Percentiles rank a stretch among this genome's conserved stretches.
These are phyloP conservation scores for Plenodomus biglobosus DNA, from an alignment of 2,329 filamentous ascomycete species.

Conservation along the genomic window DNA sequence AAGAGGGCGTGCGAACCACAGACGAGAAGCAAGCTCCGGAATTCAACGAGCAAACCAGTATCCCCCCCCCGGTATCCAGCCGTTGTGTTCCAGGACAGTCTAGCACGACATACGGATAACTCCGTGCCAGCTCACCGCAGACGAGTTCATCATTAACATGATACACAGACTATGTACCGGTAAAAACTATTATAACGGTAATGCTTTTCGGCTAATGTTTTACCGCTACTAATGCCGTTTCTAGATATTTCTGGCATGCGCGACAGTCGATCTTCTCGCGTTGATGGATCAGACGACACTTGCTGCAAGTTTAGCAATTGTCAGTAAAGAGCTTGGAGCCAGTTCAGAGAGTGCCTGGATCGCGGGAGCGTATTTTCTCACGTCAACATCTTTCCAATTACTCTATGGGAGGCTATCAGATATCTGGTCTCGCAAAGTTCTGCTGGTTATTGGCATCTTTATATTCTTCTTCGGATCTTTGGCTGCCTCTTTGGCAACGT, in stretches of 20 bases:
- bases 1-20: too few relatives aligned
- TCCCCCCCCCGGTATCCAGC: too few relatives aligned
- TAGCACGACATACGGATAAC: too few relatives aligned
- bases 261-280: slow-evolving; percentile 23
- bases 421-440: slow-evolving; percentile 56
- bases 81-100: too few relatives aligned
- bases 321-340: slow-evolving; percentile 40
- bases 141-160: neutral
- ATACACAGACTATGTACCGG: slow-evolving; percentile 18
- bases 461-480: slow-evolving; percentile 54
- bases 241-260: slow-evolving; percentile 27
- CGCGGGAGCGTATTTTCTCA: slow-evolving; percentile 57
- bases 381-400: slow-evolving; percentile 65
- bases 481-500: slow-evolving; percentile 57
- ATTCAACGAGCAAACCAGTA: slow-evolving; percentile 27
- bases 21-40: neutral
- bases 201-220: neutral
- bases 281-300: slow-evolving; percentile 28
- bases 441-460: slow-evolving; percentile 54
- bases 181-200: slow-evolving; percentile 23
- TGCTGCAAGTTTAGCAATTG: slow-evolving; percentile 22
- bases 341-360: slow-evolving; percentile 58
- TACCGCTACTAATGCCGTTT: slow-evolving; percentile 2
- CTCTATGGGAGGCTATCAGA: slow-evolving; percentile 65
- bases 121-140: neutral